Evolutionary conservation across 345 rosid genomes (phyloP), one percentile per base, ranked within the genome.

Genomic region (Passiflora organensis): DNA sequence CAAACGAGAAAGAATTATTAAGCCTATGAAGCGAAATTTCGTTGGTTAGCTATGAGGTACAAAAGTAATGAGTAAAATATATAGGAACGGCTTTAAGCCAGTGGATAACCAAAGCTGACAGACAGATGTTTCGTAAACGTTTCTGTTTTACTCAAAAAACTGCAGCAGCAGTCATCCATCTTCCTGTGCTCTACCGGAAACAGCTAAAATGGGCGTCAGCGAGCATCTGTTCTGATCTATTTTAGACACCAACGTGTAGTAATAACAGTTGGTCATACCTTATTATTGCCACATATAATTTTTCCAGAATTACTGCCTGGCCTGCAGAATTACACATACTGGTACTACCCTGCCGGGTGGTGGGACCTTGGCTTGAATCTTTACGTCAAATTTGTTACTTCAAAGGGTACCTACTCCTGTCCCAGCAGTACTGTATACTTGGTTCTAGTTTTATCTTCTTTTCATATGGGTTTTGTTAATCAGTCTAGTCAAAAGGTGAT

Each of bases 381-480:
- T 55, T 41, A 56, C 56, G 43, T 56, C 56, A 55, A 56, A 32
- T 48, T 13, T 39, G 25, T 15, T 43, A 24, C n/a, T 48, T 48
- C 43, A 37, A 53, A 56, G 52, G 32, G 32, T 48, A 65, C 69
- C 61, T 34, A 13, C 63, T 65, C 42, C 64, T 58, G 65, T 61
- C 66, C 60, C 32, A 53, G 36, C 45, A n/a, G n/a, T n/a, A 48
- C 51, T 56, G 53, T 23, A 34, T 18, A 28, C 54, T 47, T 44
- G 47, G 48, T 55, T 37, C 38, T 47, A 19, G 59, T 58, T 70
- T 66, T 73, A 64, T 73, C 76, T 73, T 70, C 81, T 77, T 77
- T 73, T 72, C 68, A 77, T 70, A 70, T 48, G 70, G n/a, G 60
- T 62, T 61, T 63, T 48, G 64, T 60, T 60, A 57, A 67, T 53